phyloP scores from a whole-genome alignment of 1,284 basidiomycete species.

The Boletus mariae region DNA sequence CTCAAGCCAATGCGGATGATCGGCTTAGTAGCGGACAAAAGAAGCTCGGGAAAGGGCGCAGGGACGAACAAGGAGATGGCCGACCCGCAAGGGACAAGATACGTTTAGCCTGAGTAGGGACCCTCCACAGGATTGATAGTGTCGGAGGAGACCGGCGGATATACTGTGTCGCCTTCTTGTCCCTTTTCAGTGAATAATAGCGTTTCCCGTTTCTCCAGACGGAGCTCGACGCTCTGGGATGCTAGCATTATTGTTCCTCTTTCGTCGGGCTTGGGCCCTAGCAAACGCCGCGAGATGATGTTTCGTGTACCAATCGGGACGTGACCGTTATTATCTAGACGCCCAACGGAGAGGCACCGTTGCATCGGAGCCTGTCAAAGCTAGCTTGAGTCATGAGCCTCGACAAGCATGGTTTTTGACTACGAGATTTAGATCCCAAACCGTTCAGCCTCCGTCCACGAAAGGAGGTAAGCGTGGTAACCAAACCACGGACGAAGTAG shows the following conservation, averaged over 20 bases:
- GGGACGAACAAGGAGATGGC: constrained; percentile 9
- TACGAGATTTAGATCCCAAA: constrained; percentile 16
- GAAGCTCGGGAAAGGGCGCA: constrained; percentile 16
- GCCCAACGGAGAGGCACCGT: constrained; percentile 4
- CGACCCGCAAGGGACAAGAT: constrained; percentile 12
- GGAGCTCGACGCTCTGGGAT: background rate
- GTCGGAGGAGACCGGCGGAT: constrained; percentile 20
- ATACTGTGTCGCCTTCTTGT: background rate
- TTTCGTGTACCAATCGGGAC: constrained; percentile 16
- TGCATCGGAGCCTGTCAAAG: constrained; percentile 8
- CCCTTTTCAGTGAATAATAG: constrained; percentile 1
- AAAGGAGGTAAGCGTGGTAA: constrained; percentile 26
- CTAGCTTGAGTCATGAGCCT: constrained; percentile 5
- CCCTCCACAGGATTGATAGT: constrained; percentile 6
- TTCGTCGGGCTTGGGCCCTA: constrained; percentile 2
- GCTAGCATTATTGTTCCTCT: constrained; percentile 2
- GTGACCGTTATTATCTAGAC: constrained; percentile 4
- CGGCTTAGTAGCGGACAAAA: constrained; percentile 26
- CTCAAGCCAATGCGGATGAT: constrained; percentile 15
- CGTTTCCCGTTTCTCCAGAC: background rate
- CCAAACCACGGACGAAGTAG: constrained; percentile 16
- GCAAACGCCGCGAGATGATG: constrained; percentile 11
- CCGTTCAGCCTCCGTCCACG: background rate
- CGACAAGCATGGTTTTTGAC: constrained; percentile 28
- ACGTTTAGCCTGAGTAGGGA: constrained; percentile 1